Evolutionary conservation across 2,329 filamentous ascomycete species (phyloP).

Genomic region (Clarireedia paspali): DNA sequence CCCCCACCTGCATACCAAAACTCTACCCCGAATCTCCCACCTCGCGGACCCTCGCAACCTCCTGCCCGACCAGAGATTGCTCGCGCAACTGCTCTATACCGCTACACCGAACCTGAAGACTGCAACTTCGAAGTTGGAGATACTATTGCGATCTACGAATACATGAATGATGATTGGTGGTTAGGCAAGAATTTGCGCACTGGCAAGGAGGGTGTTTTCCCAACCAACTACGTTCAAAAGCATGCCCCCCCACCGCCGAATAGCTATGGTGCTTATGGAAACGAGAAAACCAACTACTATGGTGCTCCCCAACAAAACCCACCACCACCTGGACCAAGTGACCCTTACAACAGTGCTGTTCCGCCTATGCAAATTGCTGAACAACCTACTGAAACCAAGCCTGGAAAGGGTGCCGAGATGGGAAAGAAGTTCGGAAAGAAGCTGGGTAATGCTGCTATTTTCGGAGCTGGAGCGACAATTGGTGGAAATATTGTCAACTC

Average conservation of each 20-base stretch:
- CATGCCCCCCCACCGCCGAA: slow-evolving; percentile 33
- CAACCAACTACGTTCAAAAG: slow-evolving; percentile 76
- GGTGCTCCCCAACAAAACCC: slow-evolving; percentile 17
- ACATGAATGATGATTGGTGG: slow-evolving; percentile 98
- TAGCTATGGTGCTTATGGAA: slow-evolving; percentile 25
- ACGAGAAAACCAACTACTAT: slow-evolving; percentile 22
- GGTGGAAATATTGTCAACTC: slow-evolving; percentile 85
- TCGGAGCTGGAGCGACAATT: slow-evolving; percentile 86
- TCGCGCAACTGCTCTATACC: slow-evolving; percentile 74
- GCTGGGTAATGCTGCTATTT: slow-evolving; percentile 74
- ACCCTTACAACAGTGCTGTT: slow-evolving; percentile 61
- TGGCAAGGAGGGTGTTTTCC: slow-evolving; percentile 85
- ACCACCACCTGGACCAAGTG: slow-evolving; percentile 41
- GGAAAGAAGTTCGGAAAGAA: slow-evolving; percentile 98
- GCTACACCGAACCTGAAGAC: slow-evolving; percentile 75
- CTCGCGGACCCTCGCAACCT: slow-evolving; percentile 19
- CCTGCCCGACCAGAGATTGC: slow-evolving; percentile 49
- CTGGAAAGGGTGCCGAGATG: slow-evolving; percentile 47
- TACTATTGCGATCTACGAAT: slow-evolving; percentile 71
- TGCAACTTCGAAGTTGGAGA: slow-evolving; percentile 76
- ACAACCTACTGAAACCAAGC: slow-evolving; percentile 33
- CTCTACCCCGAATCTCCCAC: slow-evolving; percentile 25
- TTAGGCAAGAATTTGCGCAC: slow-evolving; percentile 80
- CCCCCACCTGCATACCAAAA: slow-evolving; percentile 23
- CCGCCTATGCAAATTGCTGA: slow-evolving; percentile 69